Conservation (phyloP, 108 stramenopile genomes). For the Nitzschia palea region DNA sequence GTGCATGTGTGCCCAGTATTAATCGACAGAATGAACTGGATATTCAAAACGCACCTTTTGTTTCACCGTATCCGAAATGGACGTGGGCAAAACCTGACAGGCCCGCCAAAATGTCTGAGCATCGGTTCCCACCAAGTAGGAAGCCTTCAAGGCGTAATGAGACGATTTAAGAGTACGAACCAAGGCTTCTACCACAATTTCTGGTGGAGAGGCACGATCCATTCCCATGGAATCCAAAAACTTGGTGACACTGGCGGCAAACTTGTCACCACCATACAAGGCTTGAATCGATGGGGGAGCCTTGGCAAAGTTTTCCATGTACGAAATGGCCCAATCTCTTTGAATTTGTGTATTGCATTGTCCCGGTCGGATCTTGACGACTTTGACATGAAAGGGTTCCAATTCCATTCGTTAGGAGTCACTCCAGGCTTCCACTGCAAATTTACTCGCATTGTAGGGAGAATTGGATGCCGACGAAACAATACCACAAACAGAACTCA, state of each 20-base stretch:
- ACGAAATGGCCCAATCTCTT: conserved; percentile 2
- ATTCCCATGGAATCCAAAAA: neutral
- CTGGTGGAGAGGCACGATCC: neutral
- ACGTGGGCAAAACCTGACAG: neutral
- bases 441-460: conserved; percentile 16
- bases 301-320: conserved; percentile 7
- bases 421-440: conserved; percentile 25
- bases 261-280: conserved; percentile 13
- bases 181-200: conserved; percentile 5
- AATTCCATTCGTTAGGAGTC: conserved; percentile 24
- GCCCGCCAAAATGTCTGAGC: conserved; percentile 20
- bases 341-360: conserved; percentile 5
- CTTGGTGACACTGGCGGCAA: neutral
- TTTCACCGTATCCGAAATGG: neutral
- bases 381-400: conserved; percentile 12
- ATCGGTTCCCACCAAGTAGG: conserved; percentile 17
- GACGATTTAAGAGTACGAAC: neutral
- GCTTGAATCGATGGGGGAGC: conserved; percentile 1
- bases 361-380: conserved; percentile 31
- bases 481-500: conserved; percentile 13
- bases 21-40: no score
- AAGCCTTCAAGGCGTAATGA: neutral
- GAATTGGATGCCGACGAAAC: neutral
- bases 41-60: neutral
- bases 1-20: no score